Evolutionary conservation across 495 filamentous ascomycete species (phyloP), one percentile per base, ranked within the genome.

Genomic region (Neurospora sp.): DNA sequence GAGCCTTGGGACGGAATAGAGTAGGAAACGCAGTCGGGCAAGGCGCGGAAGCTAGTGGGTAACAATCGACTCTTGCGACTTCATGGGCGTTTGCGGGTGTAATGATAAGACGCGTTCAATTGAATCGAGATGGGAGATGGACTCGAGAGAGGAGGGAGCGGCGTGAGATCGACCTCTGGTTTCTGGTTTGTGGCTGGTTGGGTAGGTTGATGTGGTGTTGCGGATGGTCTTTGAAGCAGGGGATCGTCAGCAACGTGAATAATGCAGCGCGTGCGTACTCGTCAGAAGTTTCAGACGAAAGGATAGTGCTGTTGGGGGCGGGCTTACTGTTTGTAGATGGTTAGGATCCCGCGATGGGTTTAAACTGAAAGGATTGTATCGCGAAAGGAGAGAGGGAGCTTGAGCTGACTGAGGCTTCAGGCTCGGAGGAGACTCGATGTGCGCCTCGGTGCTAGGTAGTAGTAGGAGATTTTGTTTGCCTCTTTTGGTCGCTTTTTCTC

Each of bases 1-100:
- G 73, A 77, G 68, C 69, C 72, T 46, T 72, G 71, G 73, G 73
- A 69, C 74, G 73, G 72, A 68, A 72, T 66, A 66, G 6, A 35
- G 53, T 14, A 18, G 27, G 53, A 61, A 61, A 61, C 53, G 53
- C 53, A 61, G 53, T 66, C 73, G 40, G 69, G 53, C 70, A 74
- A 40, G 31, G 42, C 59, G 71, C 72, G 38, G 61, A 37, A 10
- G 68, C 44, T 53, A 40, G 3, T 35, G 44, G 69, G 20, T 22
- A 59, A 11, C 14, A 31, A 68, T 69, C 66, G 1, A 31, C 39
- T 14, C 40, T 70, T 73, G 69, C 72, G 72, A 59, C 69, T 71
- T 73, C 72, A 73, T 73, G 41, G 41, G 70, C n/a, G 70, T 42
- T 35, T 42, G 40, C 39, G 22, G 38, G 16, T 22, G 42, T 59